Evolutionary conservation across 176 grass and related monocot species (phyloP).

Genomic region (sorghum (Sorghum bicolor)): DNA sequence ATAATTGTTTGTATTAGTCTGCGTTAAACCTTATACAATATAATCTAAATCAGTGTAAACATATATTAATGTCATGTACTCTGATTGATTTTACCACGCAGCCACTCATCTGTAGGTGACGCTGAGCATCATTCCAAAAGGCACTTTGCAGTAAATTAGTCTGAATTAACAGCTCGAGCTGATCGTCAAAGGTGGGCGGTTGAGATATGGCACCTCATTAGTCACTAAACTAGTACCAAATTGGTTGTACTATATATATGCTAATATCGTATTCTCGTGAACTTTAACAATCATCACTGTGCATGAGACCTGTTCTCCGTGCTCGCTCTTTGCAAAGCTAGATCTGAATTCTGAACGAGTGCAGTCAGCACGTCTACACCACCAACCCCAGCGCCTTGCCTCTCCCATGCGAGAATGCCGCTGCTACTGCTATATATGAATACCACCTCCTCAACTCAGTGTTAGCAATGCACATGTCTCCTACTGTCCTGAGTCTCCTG

Average conservation of each 20-base stretch:
- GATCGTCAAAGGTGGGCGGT: not conserved
- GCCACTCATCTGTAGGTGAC: not conserved
- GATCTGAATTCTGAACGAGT: too few species aligned
- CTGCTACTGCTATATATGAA: not conserved
- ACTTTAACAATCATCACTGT: not conserved
- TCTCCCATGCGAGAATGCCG: not conserved
- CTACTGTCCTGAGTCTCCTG: not conserved
- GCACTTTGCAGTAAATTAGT: not conserved
- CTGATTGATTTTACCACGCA: too few species aligned
- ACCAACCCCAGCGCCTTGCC: not conserved
- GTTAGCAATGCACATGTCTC: not conserved
- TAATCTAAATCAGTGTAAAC: too few species aligned
- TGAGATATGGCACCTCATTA: not conserved
- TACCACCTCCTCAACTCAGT: not conserved
- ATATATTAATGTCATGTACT: not conserved
- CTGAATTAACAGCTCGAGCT: not conserved
- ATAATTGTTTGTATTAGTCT: too few species aligned
- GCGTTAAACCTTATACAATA: too few species aligned
- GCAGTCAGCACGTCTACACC: too few species aligned
- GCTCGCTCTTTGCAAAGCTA: too few species aligned
- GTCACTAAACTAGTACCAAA: not conserved
- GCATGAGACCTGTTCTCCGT: too few species aligned
- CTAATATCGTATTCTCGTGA: not conserved
- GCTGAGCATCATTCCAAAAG: not conserved
- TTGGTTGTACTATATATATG: not conserved